Evolutionary conservation across 2,329 filamentous ascomycete genomes (phyloP).

Genomic region (Penicillium psychrosexuale): DNA sequence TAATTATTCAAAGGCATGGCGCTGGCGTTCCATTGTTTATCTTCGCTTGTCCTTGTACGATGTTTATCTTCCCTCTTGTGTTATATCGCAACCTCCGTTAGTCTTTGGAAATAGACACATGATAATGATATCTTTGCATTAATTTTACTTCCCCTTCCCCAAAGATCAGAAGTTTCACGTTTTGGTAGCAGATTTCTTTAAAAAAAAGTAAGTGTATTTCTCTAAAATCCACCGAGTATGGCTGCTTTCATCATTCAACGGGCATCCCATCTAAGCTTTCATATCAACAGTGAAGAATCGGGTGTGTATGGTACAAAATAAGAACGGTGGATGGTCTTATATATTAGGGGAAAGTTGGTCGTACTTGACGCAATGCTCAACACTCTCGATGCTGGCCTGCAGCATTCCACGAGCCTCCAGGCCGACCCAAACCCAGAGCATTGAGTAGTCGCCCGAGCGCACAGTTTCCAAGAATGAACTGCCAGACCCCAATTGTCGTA

Average conservation of each 20-base stretch:
- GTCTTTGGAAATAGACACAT: constrained; percentile 7
- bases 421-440: constrained; percentile 88
- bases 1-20: constrained; percentile 23
- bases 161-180: neutral
- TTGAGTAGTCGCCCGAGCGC: constrained; percentile 71
- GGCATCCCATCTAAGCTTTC: constrained; percentile 4
- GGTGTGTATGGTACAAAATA: constrained; percentile 9
- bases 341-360: constrained; percentile 86
- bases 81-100: constrained; percentile 8
- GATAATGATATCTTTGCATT: constrained; percentile 10
- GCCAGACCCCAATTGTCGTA: constrained; percentile 75
- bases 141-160: neutral
- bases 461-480: constrained; percentile 57
- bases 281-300: neutral
- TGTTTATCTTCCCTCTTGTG: constrained; percentile 10
- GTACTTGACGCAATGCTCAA: constrained; percentile 86
- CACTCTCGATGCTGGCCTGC: constrained; percentile 84
- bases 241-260: neutral
- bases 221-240: neutral
- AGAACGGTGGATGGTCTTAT: constrained; percentile 37
- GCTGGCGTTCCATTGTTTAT: constrained; percentile 25
- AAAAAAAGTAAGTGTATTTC: neutral
- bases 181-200: neutral
- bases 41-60: constrained; percentile 4
- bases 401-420: constrained; percentile 85